Conservation (phyloP, 345 rosid genomes). For the Syzygium aqueum region DNA sequence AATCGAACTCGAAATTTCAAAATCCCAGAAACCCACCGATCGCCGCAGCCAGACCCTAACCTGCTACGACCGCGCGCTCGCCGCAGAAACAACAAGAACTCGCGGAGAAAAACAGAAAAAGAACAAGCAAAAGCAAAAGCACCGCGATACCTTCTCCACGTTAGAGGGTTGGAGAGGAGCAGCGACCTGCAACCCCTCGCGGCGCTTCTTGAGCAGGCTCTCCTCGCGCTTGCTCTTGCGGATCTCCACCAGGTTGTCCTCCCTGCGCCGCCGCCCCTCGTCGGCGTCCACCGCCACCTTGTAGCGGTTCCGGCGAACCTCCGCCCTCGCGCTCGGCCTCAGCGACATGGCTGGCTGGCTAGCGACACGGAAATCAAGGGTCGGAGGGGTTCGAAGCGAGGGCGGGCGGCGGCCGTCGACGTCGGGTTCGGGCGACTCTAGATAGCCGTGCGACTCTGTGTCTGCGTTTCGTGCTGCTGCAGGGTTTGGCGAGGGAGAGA, state of each 20-base stretch:
- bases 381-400: neutral
- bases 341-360: conserved; percentile 39
- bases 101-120: neutral
- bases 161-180: conserved; percentile 28
- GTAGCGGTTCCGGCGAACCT: conserved; percentile 69
- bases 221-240: conserved; percentile 87
- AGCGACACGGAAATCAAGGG: neutral
- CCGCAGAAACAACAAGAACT: neutral
- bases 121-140: neutral
- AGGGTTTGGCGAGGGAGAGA: neutral
- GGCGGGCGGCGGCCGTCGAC: neutral
- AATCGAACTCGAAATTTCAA: neutral
- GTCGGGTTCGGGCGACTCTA: neutral
- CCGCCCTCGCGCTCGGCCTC: conserved; percentile 64
- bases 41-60: neutral
- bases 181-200: conserved; percentile 55
- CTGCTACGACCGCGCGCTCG: neutral
- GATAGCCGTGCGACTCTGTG: neutral
- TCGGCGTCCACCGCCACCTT: conserved; percentile 89
- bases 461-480: neutral
- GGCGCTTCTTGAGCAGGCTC: conserved; percentile 87
- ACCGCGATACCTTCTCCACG: conserved; percentile 39
- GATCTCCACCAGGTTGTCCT: conserved; percentile 97
- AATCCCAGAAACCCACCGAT: neutral
- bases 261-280: conserved; percentile 83